Conservation (phyloP, 352 stramenopile species). For the Pythium sukuiense region DNA sequence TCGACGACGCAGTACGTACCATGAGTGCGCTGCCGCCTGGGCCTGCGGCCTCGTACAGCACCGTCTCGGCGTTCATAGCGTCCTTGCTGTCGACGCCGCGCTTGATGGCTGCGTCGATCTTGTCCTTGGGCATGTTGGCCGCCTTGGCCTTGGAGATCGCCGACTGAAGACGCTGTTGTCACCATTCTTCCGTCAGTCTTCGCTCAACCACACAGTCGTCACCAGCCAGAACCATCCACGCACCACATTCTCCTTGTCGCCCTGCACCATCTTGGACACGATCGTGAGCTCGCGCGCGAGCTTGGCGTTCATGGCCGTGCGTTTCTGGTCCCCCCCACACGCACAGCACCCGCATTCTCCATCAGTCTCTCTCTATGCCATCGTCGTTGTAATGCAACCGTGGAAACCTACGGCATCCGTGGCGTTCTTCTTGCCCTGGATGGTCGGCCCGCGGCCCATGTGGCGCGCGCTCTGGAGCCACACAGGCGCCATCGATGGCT, state of each 20-base stretch:
- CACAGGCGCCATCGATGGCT: slow-evolving; percentile 11
- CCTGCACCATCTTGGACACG: slow-evolving; percentile 67
- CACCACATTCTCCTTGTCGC: slow-evolving; percentile 74
- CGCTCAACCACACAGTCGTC: no score
- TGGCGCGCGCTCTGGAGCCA: slow-evolving; percentile 52
- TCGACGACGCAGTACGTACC: slow-evolving; percentile 25
- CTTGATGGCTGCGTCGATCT: slow-evolving; percentile 83
- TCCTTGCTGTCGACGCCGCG: slow-evolving; percentile 81
- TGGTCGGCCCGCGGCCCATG: slow-evolving; percentile 83
- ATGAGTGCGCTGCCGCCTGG: slow-evolving; percentile 72
- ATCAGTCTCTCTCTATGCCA: no score
- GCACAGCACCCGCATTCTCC: neutral
- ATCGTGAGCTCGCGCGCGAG: slow-evolving; percentile 72
- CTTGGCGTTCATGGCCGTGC: slow-evolving; percentile 74
- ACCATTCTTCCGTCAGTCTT: slow-evolving; percentile 5
- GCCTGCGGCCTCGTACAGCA: slow-evolving; percentile 81
- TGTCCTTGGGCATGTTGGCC: slow-evolving; percentile 82
- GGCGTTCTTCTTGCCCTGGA: slow-evolving; percentile 79
- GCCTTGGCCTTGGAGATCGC: slow-evolving; percentile 76
- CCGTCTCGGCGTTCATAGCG: slow-evolving; percentile 62
- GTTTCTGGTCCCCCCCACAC: slow-evolving; percentile 44
- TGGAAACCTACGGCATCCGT: slow-evolving; percentile 57
- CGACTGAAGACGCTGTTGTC: slow-evolving; percentile 40
- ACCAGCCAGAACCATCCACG: slow-evolving; percentile 16
- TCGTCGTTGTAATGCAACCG: no score